phyloP scores from a whole-genome alignment of 495 filamentous ascomycete species.

The Cudoniella acicularis region DNA sequence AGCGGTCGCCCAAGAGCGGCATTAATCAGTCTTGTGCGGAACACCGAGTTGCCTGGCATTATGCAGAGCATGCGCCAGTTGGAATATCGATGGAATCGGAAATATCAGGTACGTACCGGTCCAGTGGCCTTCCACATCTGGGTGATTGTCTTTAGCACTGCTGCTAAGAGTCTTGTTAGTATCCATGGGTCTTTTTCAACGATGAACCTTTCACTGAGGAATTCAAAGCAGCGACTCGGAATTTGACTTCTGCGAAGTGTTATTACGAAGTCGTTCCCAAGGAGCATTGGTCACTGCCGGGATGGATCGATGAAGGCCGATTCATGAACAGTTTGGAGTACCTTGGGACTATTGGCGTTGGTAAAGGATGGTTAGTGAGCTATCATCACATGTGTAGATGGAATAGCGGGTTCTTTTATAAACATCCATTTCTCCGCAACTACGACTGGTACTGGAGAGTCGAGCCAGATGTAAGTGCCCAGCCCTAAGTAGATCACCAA shows the following conservation, averaged over 20 bases:
- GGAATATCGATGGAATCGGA: slow-evolving; percentile 93
- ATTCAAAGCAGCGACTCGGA: slow-evolving; percentile 76
- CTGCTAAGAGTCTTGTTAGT: slow-evolving; percentile 70
- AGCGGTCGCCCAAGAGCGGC: slow-evolving; percentile 50
- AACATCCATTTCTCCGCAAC: slow-evolving; percentile 57
- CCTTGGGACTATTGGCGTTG: slow-evolving; percentile 50
- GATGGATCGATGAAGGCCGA: slow-evolving; percentile 58
- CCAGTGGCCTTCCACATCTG: neutral
- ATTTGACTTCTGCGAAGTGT: slow-evolving; percentile 72
- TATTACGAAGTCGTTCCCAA: slow-evolving; percentile 69
- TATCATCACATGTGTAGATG: slow-evolving; percentile 76
- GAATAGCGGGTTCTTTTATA: slow-evolving; percentile 74
- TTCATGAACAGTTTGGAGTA: slow-evolving; percentile 51
- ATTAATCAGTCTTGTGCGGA: slow-evolving; percentile 85
- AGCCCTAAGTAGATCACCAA: neutral
- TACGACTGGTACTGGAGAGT: slow-evolving; percentile 77
- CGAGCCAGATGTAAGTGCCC: slow-evolving; percentile 46
- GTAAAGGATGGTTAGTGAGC: slow-evolving; percentile 51
- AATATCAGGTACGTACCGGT: slow-evolving; percentile 15
- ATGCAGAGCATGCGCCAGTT: slow-evolving; percentile 80
- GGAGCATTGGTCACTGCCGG: slow-evolving; percentile 70
- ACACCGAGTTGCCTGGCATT: slow-evolving; percentile 78
- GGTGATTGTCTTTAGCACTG: neutral
- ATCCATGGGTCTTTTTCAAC: slow-evolving; percentile 98
- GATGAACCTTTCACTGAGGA: slow-evolving; percentile 89